phyloP scores from a whole-genome alignment of 306 rosid species.

The Nissolia schottii region DNA sequence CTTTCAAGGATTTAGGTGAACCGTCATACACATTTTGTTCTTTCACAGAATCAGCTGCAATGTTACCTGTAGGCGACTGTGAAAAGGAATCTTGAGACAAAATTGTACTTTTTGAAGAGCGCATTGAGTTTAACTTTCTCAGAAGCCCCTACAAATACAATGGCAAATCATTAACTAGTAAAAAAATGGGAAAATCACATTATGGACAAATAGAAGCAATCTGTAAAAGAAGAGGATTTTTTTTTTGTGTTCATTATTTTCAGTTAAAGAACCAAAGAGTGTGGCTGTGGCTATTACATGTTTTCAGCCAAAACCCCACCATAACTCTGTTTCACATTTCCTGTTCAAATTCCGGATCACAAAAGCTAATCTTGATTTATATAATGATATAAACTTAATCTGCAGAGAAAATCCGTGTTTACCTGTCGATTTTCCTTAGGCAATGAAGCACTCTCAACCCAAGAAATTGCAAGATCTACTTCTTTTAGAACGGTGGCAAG shows the following conservation, averaged over 20 bases:
- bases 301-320: neutral
- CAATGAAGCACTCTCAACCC: slow-evolving; percentile 73
- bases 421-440: slow-evolving; percentile 74
- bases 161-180: slow-evolving; percentile 12
- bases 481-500: slow-evolving; percentile 43
- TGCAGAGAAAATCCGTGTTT: slow-evolving; percentile 1
- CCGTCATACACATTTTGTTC: slow-evolving; percentile 22
- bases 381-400: neutral
- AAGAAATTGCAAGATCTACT: slow-evolving; percentile 56
- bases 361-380: neutral
- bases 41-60: slow-evolving; percentile 28
- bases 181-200: neutral
- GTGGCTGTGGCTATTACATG: neutral
- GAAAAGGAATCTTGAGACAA: slow-evolving; percentile 34
- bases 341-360: neutral
- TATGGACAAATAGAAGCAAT: neutral
- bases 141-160: slow-evolving; percentile 45
- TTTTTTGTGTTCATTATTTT: neutral
- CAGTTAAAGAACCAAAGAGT: neutral
- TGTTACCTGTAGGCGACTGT: slow-evolving; percentile 23
- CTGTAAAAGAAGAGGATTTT: neutral
- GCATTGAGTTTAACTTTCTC: slow-evolving; percentile 58
- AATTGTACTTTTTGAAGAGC: slow-evolving; percentile 45
- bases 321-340: neutral
- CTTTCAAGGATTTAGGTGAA: slow-evolving; percentile 24